phyloP scores from a whole-genome alignment of 768 basidiomycete genomes.

The Infundibulicybe gibba region DNA sequence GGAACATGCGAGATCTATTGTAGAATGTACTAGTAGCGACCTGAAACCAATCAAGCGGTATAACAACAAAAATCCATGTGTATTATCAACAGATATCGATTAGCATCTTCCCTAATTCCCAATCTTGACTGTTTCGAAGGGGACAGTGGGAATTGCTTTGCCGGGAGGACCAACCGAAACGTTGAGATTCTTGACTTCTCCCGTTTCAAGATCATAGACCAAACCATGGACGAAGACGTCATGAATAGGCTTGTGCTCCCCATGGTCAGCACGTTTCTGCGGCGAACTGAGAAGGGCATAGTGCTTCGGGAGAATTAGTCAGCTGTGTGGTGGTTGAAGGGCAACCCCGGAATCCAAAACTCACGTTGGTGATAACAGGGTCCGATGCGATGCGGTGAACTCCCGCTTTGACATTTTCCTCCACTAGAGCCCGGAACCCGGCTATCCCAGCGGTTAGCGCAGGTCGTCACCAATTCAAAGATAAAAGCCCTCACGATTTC shows the following conservation, averaged over 20 bases:
- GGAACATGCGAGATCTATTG: no score
- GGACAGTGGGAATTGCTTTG: slow-evolving; percentile 22
- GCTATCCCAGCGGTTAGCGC: slow-evolving; percentile 2
- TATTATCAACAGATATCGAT: no score
- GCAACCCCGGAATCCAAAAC: not conserved
- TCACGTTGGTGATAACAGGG: slow-evolving; percentile 25
- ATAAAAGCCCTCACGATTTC: slow-evolving; percentile 10
- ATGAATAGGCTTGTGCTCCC: slow-evolving; percentile 9
- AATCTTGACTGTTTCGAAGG: slow-evolving; percentile 16
- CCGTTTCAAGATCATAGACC: slow-evolving; percentile 56
- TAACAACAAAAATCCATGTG: no score
- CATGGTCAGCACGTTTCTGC: slow-evolving; percentile 9
- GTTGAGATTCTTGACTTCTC: slow-evolving; percentile 43
- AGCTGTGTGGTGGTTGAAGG: not conserved
- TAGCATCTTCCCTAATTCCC: no score
- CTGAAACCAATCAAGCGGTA: no score
- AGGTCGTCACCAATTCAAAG: not conserved
- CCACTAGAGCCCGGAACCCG: slow-evolving; percentile 16
- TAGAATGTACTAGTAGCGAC: no score
- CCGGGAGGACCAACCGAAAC: slow-evolving; percentile 36
- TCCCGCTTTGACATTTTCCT: slow-evolving; percentile 18
- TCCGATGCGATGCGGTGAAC: slow-evolving; percentile 23
- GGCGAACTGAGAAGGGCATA: slow-evolving; percentile 13
- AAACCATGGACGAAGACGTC: slow-evolving; percentile 49
- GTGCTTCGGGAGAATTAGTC: slow-evolving; percentile 9